phyloP scores from a whole-genome alignment of 768 basidiomycete genomes.

The Mycena olivaceomarginata region DNA sequence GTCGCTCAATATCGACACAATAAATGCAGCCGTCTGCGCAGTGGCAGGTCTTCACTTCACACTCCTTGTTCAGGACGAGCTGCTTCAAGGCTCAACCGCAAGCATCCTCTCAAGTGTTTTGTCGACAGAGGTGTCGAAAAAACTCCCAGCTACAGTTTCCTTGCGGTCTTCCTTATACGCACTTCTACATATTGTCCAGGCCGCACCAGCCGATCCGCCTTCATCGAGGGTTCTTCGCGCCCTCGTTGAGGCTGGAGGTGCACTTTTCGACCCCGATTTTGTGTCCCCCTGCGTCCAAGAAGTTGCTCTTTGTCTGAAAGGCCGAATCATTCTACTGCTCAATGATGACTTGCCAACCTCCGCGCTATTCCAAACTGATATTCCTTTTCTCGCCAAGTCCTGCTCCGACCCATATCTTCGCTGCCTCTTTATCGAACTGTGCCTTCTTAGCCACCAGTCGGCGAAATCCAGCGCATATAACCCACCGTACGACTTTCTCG shows the following conservation, averaged over 20 bases:
- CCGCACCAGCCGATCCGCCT: background rate
- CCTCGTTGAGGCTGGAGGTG: background rate
- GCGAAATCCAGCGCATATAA: background rate
- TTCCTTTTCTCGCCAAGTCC: background rate
- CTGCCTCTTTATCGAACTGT: background rate
- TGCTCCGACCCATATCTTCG: background rate
- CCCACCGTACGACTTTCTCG: background rate
- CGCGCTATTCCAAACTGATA: background rate
- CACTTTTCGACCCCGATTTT: background rate
- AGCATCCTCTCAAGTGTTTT: background rate
- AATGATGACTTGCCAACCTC: no score
- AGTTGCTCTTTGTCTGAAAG: slow-evolving; percentile 2
- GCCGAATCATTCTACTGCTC: background rate
- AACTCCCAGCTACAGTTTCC: background rate
- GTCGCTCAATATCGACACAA: background rate
- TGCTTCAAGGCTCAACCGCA: background rate
- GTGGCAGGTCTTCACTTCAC: background rate
- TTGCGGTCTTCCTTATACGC: background rate
- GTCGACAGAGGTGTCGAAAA: background rate
- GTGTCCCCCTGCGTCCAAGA: background rate
- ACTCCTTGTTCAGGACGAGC: background rate
- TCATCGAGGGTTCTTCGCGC: background rate
- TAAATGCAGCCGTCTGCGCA: background rate
- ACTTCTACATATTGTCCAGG: background rate
- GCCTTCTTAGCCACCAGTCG: background rate